Conservation (phyloP, 257 asterid genomes). For the Echium plantagineum region DNA sequence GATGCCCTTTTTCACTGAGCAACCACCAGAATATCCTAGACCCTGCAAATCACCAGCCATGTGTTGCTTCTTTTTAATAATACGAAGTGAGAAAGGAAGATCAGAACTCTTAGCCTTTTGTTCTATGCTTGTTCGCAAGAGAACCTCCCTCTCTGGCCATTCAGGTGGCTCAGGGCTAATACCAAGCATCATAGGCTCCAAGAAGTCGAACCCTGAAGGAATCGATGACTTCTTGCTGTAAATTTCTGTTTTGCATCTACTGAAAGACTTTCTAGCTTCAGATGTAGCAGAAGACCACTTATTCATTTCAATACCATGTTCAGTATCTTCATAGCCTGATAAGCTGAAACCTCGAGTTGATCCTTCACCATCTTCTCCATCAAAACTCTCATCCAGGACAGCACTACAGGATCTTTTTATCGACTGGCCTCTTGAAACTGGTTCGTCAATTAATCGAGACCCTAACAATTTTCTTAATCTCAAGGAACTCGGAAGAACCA, state of each 20-base stretch:
- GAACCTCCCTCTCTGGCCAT: conserved; percentile 54
- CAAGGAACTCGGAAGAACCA: conserved; percentile 18
- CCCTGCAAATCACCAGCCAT: conserved; percentile 22
- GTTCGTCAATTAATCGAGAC: conserved; percentile 20
- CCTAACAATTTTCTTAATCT: conserved; percentile 17
- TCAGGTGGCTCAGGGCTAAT: conserved; percentile 62
- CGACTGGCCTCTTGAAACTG: conserved; percentile 9
- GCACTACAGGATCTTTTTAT: conserved; percentile 31
- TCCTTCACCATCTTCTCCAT: conserved; percentile 16
- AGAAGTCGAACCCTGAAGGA: conserved; percentile 24
- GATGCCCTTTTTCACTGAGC: conserved; percentile 52
- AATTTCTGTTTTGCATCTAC: conserved; percentile 5
- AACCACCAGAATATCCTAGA: conserved; percentile 22
- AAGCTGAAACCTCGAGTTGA: conserved; percentile 1
- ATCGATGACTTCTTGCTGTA: too few species aligned
- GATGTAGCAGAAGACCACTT: conserved; percentile 19
- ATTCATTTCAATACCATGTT: conserved; percentile 11
- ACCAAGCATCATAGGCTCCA: conserved; percentile 80
- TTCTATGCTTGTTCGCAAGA: conserved; percentile 39
- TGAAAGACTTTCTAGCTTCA: conserved; percentile 15
- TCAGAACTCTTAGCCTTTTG: conserved; percentile 62
- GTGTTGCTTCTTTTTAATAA: conserved; percentile 64
- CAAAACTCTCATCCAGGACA: conserved; percentile 26
- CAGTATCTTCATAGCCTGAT: background rate
- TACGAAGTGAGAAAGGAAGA: conserved; percentile 67